phyloP scores from a whole-genome alignment of 352 stramenopile species.

The Hyphochytrium catenoides region DNA sequence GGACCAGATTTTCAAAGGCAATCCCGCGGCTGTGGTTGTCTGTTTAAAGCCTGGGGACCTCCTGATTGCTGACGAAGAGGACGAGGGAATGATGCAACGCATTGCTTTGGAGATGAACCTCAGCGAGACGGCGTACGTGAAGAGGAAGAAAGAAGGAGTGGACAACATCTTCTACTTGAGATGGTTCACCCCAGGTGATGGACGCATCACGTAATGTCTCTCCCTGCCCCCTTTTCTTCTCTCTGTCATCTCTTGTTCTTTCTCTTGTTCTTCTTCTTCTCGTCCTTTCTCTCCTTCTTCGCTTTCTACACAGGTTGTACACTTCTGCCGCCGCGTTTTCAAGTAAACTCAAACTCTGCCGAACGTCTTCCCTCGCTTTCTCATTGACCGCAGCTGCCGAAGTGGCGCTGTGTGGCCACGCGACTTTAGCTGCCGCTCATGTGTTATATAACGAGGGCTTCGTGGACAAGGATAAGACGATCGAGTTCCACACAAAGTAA shows the following conservation, averaged over 20 bases:
- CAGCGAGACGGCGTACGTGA: constrained; percentile 67
- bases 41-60: constrained; percentile 12
- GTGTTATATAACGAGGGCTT: constrained; percentile 31
- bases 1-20: constrained; percentile 38
- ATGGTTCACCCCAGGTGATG: constrained; percentile 37
- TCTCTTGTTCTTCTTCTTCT: constrained; percentile 3
- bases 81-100: constrained; percentile 25
- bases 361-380: not conserved
- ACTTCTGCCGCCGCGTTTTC: not conserved
- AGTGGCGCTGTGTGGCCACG: constrained; percentile 71
- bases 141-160: not conserved
- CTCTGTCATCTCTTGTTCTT: too few relatives aligned
- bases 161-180: constrained; percentile 22
- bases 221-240: too few relatives aligned
- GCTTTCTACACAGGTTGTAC: constrained; percentile 3
- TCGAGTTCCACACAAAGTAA: constrained; percentile 41
- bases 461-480: constrained; percentile 13
- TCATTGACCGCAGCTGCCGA: constrained; percentile 22
- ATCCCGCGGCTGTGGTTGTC: constrained; percentile 69
- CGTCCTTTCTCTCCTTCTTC: not conserved
- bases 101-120: constrained; percentile 76
- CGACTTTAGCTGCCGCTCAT: constrained; percentile 53
- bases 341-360: not conserved
- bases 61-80: too few relatives aligned
- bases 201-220: too few relatives aligned